Conservation (phyloP, 225 moss, liverwort and hornwort genomes). For the Ulota crispa region DNA sequence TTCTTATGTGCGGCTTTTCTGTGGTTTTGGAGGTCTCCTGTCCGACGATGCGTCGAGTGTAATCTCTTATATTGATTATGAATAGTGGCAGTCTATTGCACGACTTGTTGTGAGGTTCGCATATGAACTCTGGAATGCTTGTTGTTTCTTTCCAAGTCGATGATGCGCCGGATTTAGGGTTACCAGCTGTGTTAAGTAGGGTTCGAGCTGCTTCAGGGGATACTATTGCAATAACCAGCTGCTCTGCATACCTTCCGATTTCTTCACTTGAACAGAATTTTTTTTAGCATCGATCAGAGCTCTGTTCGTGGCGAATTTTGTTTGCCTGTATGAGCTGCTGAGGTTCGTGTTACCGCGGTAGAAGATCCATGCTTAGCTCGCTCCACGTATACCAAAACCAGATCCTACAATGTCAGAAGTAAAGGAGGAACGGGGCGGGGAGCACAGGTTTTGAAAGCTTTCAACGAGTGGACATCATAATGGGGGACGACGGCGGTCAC, state of each 20-base stretch:
- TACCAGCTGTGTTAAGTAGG: too few relatives aligned
- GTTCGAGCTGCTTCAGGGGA: slow-evolving; percentile 5
- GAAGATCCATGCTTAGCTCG: slow-evolving; percentile 5
- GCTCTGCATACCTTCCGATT: neutral
- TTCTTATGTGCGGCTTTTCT: neutral
- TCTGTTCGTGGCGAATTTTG: neutral
- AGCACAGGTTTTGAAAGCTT: slow-evolving; percentile 26
- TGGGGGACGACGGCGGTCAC: slow-evolving; percentile 16
- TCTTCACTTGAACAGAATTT: neutral
- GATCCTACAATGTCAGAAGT: slow-evolving; percentile 16
- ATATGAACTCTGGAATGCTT: neutral
- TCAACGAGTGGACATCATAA: neutral
- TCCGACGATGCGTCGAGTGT: neutral
- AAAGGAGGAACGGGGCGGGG: slow-evolving; percentile 14
- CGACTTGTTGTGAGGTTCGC: neutral
- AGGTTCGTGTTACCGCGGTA: neutral
- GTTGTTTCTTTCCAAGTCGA: neutral
- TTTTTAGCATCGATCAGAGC: neutral
- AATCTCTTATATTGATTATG: neutral
- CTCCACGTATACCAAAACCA: slow-evolving; percentile 4
- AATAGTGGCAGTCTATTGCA: neutral
- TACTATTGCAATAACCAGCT: slow-evolving; percentile 11
- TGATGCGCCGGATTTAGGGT: slow-evolving; percentile 14
- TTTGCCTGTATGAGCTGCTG: neutral
- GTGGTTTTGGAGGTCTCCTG: neutral